Evolutionary conservation across 192 early-diverging fungal species (phyloP).

Genomic region (Backusella westeae): DNA sequence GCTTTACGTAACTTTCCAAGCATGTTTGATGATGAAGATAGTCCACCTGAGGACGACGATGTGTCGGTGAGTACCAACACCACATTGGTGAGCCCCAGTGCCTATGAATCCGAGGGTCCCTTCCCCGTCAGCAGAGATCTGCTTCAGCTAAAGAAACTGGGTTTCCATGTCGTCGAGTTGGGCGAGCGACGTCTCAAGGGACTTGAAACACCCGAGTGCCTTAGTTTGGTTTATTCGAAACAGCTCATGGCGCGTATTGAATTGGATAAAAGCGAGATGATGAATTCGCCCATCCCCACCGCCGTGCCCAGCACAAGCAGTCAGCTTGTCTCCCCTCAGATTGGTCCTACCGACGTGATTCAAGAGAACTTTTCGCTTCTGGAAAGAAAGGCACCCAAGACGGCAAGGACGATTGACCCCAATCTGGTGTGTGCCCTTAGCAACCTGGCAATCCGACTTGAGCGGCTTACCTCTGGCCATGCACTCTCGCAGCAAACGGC

Average conservation of each 20-base stretch:
- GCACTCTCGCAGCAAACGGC: not conserved
- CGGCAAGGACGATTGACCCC: constrained; percentile 16
- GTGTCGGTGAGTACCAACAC: not conserved
- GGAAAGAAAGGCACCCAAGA: not conserved
- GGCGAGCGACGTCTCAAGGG: constrained; percentile 87
- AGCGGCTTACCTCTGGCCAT: constrained; percentile 27
- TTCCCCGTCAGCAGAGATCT: constrained; percentile 22
- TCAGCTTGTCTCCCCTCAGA: not conserved
- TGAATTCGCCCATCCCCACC: not conserved
- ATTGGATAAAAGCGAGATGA: constrained; percentile 37
- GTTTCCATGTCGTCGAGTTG: constrained; percentile 66
- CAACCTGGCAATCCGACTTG: constrained; percentile 27
- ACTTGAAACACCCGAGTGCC: constrained; percentile 81
- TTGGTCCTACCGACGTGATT: not conserved
- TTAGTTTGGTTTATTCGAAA: constrained; percentile 68
- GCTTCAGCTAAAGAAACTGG: constrained; percentile 55
- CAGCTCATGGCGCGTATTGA: constrained; percentile 44
- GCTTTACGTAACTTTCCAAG: constrained; percentile 28
- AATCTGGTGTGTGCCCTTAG: constrained; percentile 15
- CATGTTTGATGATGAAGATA: constrained; percentile 17
- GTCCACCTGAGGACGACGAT: not conserved
- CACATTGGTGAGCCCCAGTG: not conserved
- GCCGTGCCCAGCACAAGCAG: not conserved
- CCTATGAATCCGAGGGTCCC: not conserved
- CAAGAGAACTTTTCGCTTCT: not conserved